These are phyloP conservation scores for Coniosporium uncinatum DNA, from an alignment of 2,329 filamentous ascomycete genomes.

Conservation along the genomic window DNA sequence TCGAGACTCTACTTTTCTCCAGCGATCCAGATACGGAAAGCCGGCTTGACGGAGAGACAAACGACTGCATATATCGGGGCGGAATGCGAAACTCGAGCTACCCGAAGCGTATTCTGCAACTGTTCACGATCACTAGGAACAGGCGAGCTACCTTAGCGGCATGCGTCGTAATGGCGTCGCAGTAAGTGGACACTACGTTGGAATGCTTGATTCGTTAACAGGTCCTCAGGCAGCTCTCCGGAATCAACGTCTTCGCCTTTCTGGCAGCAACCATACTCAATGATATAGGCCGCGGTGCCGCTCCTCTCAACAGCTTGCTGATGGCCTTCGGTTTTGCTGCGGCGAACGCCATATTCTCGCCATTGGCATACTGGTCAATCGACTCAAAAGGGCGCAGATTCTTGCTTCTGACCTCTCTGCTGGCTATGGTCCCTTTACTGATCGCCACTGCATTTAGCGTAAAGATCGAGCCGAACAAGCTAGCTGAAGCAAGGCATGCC, in stretches of 20 bases:
- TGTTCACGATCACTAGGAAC: neutral
- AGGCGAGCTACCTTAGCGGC: neutral
- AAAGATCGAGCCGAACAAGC: neutral
- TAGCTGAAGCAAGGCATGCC: too few species aligned
- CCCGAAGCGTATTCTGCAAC: neutral
- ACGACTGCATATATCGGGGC: neutral
- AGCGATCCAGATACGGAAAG: neutral
- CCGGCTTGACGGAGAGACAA: neutral
- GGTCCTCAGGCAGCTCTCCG: neutral
- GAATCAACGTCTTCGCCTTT: slow-evolving; percentile 2
- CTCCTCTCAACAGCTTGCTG: neutral
- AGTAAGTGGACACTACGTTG: neutral
- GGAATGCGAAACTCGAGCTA: neutral
- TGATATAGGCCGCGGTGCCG: neutral
- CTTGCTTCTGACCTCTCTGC: neutral
- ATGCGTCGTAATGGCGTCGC: neutral
- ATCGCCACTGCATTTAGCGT: neutral
- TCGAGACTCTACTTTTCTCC: neutral
- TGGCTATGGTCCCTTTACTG: neutral
- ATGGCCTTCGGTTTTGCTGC: neutral
- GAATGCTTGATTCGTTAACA: neutral
- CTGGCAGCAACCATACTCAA: neutral
- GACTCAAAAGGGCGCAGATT: neutral
- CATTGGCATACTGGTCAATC: neutral
- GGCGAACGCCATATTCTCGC: neutral